These are phyloP conservation scores for Macroventuria anomochaeta DNA, from an alignment of 2,329 filamentous ascomycete species.

Conservation along the genomic window DNA sequence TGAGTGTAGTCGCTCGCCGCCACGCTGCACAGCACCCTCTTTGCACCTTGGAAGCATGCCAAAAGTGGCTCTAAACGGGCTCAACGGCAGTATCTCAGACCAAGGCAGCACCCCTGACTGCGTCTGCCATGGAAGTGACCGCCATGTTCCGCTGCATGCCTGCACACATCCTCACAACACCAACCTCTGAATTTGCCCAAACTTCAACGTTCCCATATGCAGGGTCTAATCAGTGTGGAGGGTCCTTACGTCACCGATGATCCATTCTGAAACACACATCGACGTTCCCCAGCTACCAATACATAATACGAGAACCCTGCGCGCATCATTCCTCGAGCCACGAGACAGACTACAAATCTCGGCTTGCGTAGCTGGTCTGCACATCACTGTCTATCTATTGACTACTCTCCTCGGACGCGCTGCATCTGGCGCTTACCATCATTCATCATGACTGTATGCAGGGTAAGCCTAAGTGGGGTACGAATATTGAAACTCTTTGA, in stretches of 20 bases:
- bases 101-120: conserved; percentile 21
- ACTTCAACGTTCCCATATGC: conserved; percentile 19
- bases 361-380: conserved; percentile 23
- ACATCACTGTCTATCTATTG: background rate
- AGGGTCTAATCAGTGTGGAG: conserved; percentile 20
- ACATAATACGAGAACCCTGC: conserved; percentile 6
- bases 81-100: conserved; percentile 7
- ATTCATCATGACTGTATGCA: background rate
- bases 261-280: conserved; percentile 27
- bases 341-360: conserved; percentile 19
- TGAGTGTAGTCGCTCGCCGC: conserved; percentile 15
- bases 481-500: conserved; percentile 2
- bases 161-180: conserved; percentile 8
- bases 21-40: conserved; percentile 21
- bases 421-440: background rate
- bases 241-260: conserved; percentile 29
- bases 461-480: background rate
- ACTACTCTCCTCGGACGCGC: background rate
- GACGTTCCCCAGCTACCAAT: conserved; percentile 25
- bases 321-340: conserved; percentile 26
- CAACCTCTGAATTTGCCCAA: conserved; percentile 6
- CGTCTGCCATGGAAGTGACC: background rate
- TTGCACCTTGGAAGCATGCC: conserved; percentile 20
- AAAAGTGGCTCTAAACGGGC: conserved; percentile 3
- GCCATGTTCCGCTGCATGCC: conserved; percentile 3